Conservation (phyloP, 1,284 basidiomycete species). For the Agaricales sp. region DNA sequence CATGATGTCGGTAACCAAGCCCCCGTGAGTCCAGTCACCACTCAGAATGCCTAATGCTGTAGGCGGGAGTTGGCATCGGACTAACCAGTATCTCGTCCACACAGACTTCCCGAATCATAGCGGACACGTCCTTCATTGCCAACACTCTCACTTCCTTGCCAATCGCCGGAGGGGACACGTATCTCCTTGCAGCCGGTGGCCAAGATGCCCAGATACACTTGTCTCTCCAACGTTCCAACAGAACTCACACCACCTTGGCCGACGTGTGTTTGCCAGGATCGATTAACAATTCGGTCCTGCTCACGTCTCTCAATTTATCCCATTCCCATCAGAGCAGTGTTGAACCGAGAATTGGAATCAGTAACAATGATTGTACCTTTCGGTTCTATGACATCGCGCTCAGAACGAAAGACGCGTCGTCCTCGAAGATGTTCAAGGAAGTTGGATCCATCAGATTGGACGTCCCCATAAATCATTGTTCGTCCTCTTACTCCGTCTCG, state of each 20-base stretch:
- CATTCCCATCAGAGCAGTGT: conserved; percentile 44
- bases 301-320: conserved; percentile 51
- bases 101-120: conserved; percentile 41
- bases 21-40: conserved; percentile 31
- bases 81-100: too few relatives aligned
- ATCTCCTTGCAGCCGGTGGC: conserved; percentile 74
- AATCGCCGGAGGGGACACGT: conserved; percentile 40
- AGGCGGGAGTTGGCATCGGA: conserved; percentile 6
- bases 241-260: conserved; percentile 25
- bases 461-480: conserved; percentile 63
- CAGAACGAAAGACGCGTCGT: conserved; percentile 18
- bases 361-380: conserved; percentile 76
- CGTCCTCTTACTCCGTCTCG: conserved; percentile 14
- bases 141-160: conserved; percentile 60
- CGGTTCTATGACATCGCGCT: conserved; percentile 65
- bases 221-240: conserved; percentile 26
- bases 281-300: conserved; percentile 78
- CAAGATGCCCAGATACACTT: conserved; percentile 74
- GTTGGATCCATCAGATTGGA: conserved; percentile 49
- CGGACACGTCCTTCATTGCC: conserved; percentile 48
- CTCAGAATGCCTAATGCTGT: conserved; percentile 11
- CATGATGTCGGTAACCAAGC: conserved; percentile 46
- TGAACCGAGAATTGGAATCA: conserved; percentile 68
- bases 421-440: conserved; percentile 32
- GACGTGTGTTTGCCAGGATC: conserved; percentile 48